Percentiles rank a stretch among this genome's conserved stretches.
phyloP scores from a whole-genome alignment of 2,329 filamentous ascomycete species.

The Aspergillus jensenii region DNA sequence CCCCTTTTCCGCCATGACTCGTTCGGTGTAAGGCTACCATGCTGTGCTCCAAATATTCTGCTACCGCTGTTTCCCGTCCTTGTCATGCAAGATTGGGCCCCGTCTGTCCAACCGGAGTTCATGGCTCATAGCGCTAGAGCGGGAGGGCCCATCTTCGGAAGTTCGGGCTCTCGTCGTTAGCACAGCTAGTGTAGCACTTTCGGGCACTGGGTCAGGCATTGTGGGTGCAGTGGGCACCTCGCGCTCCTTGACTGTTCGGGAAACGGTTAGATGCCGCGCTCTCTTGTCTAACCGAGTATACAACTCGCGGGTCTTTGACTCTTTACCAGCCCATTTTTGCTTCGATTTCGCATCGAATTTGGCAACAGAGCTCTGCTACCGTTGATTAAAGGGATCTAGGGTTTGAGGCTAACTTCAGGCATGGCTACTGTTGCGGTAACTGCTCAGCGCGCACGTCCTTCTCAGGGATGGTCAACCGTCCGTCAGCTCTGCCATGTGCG shows the following conservation, averaged over 20 bases:
- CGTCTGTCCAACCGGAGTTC: constrained; percentile 16
- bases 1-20: background rate
- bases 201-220: background rate
- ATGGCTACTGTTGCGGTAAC: background rate
- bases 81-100: constrained; percentile 11
- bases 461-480: background rate
- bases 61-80: background rate
- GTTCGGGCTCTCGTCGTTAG: constrained; percentile 11
- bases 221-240: background rate
- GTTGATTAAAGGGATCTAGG: background rate
- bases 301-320: too few relatives aligned
- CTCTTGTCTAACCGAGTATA: background rate
- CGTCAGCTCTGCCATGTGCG: background rate
- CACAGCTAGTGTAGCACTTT: background rate
- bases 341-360: background rate
- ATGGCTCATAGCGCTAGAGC: constrained; percentile 13
- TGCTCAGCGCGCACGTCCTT: background rate
- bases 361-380: background rate
- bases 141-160: constrained; percentile 14
- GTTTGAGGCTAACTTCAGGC: background rate
- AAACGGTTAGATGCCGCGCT: background rate
- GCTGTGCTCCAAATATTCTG: background rate
- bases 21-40: background rate
- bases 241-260: background rate
- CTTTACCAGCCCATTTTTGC: too few relatives aligned